A percentile compares a stretch with the other conserved stretches of the same genome.
Evolutionary conservation across 2,329 filamentous ascomycete species (phyloP).

Genomic region (Fusarium sp.): DNA sequence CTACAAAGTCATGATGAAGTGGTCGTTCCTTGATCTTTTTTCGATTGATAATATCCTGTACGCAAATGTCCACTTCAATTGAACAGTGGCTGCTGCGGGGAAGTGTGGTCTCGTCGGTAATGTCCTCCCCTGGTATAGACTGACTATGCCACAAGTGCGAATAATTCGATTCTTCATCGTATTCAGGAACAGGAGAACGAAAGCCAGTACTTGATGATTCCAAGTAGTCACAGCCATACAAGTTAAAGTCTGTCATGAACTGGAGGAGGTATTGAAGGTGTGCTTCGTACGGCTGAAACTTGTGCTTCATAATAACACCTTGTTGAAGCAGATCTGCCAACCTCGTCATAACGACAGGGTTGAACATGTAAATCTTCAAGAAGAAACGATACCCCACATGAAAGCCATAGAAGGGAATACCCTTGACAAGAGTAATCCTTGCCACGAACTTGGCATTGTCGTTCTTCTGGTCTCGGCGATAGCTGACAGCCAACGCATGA

Average conservation of each 20-base stretch:
- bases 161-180: slow-evolving; percentile 69
- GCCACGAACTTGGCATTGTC: slow-evolving; percentile 81
- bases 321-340: slow-evolving; percentile 89
- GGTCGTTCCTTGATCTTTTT: slow-evolving; percentile 79
- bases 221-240: slow-evolving; percentile 93
- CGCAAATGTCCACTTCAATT: slow-evolving; percentile 89
- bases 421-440: slow-evolving; percentile 91
- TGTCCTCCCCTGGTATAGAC: slow-evolving; percentile 68
- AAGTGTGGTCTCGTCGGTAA: slow-evolving; percentile 70
- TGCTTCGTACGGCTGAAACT: slow-evolving; percentile 92
- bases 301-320: slow-evolving; percentile 85
- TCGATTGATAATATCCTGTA: slow-evolving; percentile 89
- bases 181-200: slow-evolving; percentile 79
- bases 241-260: slow-evolving; percentile 98
- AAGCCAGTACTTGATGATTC: slow-evolving; percentile 79
- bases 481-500: slow-evolving; percentile 87
- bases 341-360: slow-evolving; percentile 87
- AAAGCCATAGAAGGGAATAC: slow-evolving; percentile 95
- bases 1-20: slow-evolving; percentile 89
- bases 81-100: slow-evolving; percentile 88
- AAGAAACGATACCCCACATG: slow-evolving; percentile 92
- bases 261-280: slow-evolving; percentile 93
- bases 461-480: slow-evolving; percentile 79
- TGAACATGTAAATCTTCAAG: slow-evolving; percentile 94
- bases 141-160: slow-evolving; percentile 84